Base-by-base conservation (phyloP, 176 grass and related monocot genomes). In the Microstegium vimineum region DNA sequence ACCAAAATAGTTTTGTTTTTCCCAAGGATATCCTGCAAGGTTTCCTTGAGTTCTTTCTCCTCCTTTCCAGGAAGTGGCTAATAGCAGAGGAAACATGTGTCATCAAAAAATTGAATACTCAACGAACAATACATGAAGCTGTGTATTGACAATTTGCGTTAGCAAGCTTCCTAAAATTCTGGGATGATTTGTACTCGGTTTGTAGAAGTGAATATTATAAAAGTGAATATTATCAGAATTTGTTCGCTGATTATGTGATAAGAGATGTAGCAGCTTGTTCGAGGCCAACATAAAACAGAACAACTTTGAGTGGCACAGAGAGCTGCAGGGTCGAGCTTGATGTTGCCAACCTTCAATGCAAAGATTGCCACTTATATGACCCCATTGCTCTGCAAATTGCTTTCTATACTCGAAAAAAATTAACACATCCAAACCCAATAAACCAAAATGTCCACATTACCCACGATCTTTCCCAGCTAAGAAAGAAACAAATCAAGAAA, bases 11-110 rank as follows among this genome's bases (percentile, higher is more conserved):
- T 95, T 90, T 88, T 95, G 64, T 90, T 71, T 34, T 91, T 83
- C 75, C 94, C 94, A 86, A 94, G 81, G 86, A 98, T 89, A 40
- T 95, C 89, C 73, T 77, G 90, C 83, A 95, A 78, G 37, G 85
- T 87, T 47, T 88, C 81, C 76, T 91, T 93, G 38, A 98, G 88
- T 67, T 98, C 92, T 54, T 95, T 95, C 82, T 98, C 95, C 86
- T 97, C 88, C 80, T 95, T 86, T 56, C 76, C 81, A 37, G 95
- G 88, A 66, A 98, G 92, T 54, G 95, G 87, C 92, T 98, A 73
- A 42, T 4, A 76, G 28, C 68, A 91, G 12, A 10, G 27, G 23
- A 80, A 82, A 77, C 35, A 82, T 40, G 0, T 31, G 18, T 80
- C 41, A 85, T 73, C 17, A 71, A 76, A 10, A 14, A 72, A 82